Evolutionary conservation across 1,139 yeast species (phyloP), one percentile per base, ranked within the genome.

Genomic region (Kurtzmaniella quercitrusa): DNA sequence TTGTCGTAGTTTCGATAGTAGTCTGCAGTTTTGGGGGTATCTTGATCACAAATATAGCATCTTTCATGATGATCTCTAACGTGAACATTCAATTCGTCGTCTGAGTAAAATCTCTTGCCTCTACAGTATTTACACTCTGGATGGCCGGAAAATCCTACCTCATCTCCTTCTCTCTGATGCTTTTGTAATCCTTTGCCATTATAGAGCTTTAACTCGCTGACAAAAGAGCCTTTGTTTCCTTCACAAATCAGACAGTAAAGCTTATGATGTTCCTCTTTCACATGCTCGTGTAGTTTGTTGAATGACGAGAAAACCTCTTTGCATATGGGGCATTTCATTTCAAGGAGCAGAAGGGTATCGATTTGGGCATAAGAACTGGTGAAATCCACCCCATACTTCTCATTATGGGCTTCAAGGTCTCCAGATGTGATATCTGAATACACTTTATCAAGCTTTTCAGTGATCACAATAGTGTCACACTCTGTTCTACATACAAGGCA

Each of bases 401-500:
- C 75, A 48, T 75, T 69, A 29, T 55, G 55, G 31, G 62, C 55
- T 2, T 59, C 62, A 41, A 76, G 57, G 37, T 66, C 68, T 1
- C 54, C 52, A 19, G 52, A 53, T 4, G 37, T 29, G 46, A 75
- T 67, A 17, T 73, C 75, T 5, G 58, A 65, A 55, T 62, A 83
- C 11, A 62, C 64, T 37, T 66, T 66, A 27, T 68, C 57, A 2
- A 65, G 12, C 59, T 53, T 47, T 34, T 75, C 68, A 0, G 93
- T 78, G 51, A 88, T 78, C 2, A 86, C 69, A 39, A 87, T 70
- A 18, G 62, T 58, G 3, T 75, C 79, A 48, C 79, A 79, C 41
- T 83, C 88, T 2, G 90, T 79, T 58, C 94, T 75, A 65, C 99
- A 93, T 41, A 89, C 82, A 44, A 93, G 73, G 68, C 99, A 93